Evolutionary conservation across 345 rosid species (phyloP).

Genomic region (Boechera retrofracta): DNA sequence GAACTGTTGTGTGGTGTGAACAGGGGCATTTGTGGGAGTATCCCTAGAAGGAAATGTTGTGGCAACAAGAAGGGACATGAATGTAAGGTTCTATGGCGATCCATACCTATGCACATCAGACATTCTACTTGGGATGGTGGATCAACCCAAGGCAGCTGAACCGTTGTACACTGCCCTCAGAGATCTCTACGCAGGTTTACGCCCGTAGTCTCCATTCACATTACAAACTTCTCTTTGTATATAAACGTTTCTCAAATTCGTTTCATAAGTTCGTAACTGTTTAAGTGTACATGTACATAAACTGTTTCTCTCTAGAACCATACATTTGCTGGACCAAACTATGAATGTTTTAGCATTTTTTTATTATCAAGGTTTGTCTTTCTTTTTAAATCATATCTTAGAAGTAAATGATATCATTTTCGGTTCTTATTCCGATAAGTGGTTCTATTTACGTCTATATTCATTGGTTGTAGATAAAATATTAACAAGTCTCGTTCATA

Average conservation of each 20-base stretch:
- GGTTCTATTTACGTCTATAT: no score
- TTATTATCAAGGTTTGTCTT: neutral
- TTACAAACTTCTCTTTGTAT: constrained; percentile 28
- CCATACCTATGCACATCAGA: constrained; percentile 83
- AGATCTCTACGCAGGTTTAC: constrained; percentile 62
- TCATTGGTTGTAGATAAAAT: no score
- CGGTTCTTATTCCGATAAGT: neutral
- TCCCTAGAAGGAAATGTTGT: constrained; percentile 93
- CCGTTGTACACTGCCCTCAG: constrained; percentile 77
- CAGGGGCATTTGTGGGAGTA: constrained; percentile 98
- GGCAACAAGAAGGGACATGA: constrained; percentile 81
- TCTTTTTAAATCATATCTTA: neutral
- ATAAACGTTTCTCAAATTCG: neutral
- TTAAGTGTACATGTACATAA: constrained; percentile 20
- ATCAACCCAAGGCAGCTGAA: constrained; percentile 88
- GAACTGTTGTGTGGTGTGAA: constrained; percentile 12
- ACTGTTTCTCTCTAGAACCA: neutral
- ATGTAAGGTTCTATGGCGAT: constrained; percentile 88
- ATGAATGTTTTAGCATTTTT: neutral
- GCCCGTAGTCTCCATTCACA: constrained; percentile 33
- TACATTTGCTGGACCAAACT: constrained; percentile 1
- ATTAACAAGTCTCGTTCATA: no score
- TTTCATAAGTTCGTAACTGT: neutral
- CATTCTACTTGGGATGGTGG: constrained; percentile 81
- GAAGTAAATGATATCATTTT: neutral